A percentile compares a stretch with the other conserved stretches of the same genome.
phyloP scores from a whole-genome alignment of 495 filamentous ascomycete species.

The Bombardia bombarda region DNA sequence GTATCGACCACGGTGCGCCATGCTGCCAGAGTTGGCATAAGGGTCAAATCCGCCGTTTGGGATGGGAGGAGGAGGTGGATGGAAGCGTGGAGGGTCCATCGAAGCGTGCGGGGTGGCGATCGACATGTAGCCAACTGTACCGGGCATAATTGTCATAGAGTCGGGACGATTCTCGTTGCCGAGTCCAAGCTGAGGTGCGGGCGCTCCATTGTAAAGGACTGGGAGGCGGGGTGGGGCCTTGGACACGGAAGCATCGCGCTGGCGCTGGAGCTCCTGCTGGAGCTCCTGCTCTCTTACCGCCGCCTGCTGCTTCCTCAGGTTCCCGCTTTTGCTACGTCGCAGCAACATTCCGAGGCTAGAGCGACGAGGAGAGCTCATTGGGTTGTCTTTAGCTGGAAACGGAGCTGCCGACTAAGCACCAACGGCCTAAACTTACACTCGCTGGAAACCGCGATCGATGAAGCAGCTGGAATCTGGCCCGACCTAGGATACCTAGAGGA shows the following conservation, averaged over 20 bases:
- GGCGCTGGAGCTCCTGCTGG: slow-evolving; percentile 59
- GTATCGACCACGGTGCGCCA: slow-evolving; percentile 94
- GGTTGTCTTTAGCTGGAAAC: slow-evolving; percentile 10
- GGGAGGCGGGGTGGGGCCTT: slow-evolving; percentile 74
- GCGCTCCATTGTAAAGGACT: slow-evolving; percentile 53
- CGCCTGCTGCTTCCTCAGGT: slow-evolving; percentile 60
- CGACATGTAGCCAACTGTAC: slow-evolving; percentile 35
- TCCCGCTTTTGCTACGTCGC: slow-evolving; percentile 73
- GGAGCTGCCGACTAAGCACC: not conserved
- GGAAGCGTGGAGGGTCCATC: slow-evolving; percentile 33
- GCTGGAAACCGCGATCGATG: slow-evolving; percentile 10
- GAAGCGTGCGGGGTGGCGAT: slow-evolving; percentile 34
- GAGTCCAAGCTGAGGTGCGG: slow-evolving; percentile 52
- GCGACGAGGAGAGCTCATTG: slow-evolving; percentile 42
- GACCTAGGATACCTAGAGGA: slow-evolving; percentile 3
- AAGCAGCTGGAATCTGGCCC: slow-evolving; percentile 1
- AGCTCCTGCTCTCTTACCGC: slow-evolving; percentile 52
- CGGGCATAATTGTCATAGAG: slow-evolving; percentile 54
- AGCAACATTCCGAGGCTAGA: slow-evolving; percentile 59
- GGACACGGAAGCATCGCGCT: slow-evolving; percentile 59
- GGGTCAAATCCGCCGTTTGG: slow-evolving; percentile 57
- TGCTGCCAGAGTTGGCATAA: slow-evolving; percentile 80
- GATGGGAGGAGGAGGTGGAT: slow-evolving; percentile 40
- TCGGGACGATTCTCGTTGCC: slow-evolving; percentile 65
- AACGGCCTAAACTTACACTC: slow-evolving; percentile 1